Evolutionary conservation across 441 rosid genomes (phyloP), one percentile per base, ranked within the genome.

Genomic region (Capsella rubella): DNA sequence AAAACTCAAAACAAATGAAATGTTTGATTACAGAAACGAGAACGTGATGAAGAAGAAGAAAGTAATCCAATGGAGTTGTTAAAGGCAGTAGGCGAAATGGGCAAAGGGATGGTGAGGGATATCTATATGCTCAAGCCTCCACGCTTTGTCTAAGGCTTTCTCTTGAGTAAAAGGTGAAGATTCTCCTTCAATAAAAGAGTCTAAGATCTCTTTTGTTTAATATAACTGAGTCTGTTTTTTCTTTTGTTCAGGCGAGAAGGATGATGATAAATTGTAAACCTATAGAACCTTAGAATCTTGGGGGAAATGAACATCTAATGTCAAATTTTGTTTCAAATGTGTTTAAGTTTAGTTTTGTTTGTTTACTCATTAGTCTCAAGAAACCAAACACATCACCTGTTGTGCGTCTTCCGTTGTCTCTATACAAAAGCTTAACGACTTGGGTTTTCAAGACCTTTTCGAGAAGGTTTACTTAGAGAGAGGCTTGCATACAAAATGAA

Each of bases 71-170:
- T 74, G 57, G 80, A 82, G 69, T 59, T 83, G 73, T 80, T 95
- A 67, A 92, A 81, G 73, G 76, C 81, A 13, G 82, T 84, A 5
- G 90, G 97, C 32, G 88, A 92, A 80, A 74, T 81, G 55, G 99
- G 99, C 73, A 89, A 89, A 84, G 98, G 99, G 59, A 80, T 95
- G 37, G 93, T 92, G 64, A 83, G 88, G 69, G 87, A 90, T 69
- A 75, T 90, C 50, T 77, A 89, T 73, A 70, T 85, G 73, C 84
- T 95, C 50, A 90, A 95, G 84, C 78, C 90, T 62, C 95, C 91
- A 63, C 82, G 82, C 31, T 8, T 73, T 37, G 28, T 43, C 55
- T 61, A 64, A 66, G 11, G 61, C 47, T 46, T 18, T 16, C 46
- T 42, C 4, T 13, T 10, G 5, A 46, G 57, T 18, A 37, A 51